Base-by-base conservation (phyloP, 2,329 filamentous ascomycete species). In the Aspergillus pseudoglaucus region DNA sequence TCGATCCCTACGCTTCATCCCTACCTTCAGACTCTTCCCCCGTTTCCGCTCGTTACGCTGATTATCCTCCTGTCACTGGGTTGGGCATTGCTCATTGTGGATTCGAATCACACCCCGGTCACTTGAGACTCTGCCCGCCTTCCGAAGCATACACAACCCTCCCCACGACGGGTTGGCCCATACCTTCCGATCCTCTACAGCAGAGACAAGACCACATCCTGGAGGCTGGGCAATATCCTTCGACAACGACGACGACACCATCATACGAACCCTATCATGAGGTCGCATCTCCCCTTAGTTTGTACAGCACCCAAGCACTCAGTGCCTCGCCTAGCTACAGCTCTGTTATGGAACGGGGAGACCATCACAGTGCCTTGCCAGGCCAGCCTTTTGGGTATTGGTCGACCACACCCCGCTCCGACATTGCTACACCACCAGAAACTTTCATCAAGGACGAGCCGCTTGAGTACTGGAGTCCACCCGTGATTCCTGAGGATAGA, bases 41-140 rank as follows among this genome's bases (percentile, higher is more conserved):
- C 14, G 23, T 22, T 15, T 22, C 40, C 40, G 15, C 22, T 8
- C 39, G 39, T 8, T 23, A 15, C 15, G 6, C n/a, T 18, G 15
- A 39, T 3, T 18, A 39, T 7, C 15, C 37, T 20, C 37, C 18
- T 6, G 15, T 22, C 15, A 22, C 18, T 23, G 65, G 66, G 8
- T 48, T 70, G 22, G 68, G 66, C 2, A 66, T 69, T 20, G 57
- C 61, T 9, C 49, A 58, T 39, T 59, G 58, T 45, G 56, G 53
- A 6, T 51, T 59, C n/a, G 59, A 60, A n/a, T 43, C 55, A 22
- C 37, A 51, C 2, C 53, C 54, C 20, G 47, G 53, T n/a, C 57
- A 60, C n/a, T 27, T 58, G 23, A 52, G 52, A 15, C 47, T 54
- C 10, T 60, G 52, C 33, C 33, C 57, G 12, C 45, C 51, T 9